These are phyloP conservation scores for Gomphus sp. DNA, from an alignment of 1,284 basidiomycete genomes.

Conservation along the genomic window DNA sequence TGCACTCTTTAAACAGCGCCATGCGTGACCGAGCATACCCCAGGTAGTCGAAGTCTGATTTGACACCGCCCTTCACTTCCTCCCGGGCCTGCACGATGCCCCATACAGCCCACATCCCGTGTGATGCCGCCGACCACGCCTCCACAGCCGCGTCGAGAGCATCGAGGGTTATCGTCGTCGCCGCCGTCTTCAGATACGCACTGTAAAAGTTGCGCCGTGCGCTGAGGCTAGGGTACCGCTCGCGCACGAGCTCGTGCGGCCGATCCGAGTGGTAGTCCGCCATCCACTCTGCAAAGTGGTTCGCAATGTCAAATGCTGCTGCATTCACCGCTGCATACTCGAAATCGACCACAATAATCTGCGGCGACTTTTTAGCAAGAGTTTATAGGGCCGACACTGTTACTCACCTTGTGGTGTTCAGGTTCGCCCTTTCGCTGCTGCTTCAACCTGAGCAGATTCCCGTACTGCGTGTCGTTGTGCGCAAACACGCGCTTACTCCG, in stretches of 20 bases:
- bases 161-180: slow-evolving; percentile 23
- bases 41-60: slow-evolving; percentile 74
- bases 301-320: slow-evolving; percentile 87
- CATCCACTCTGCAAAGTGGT: slow-evolving; percentile 95
- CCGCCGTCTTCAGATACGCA: slow-evolving; percentile 57
- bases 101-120: slow-evolving; percentile 90
- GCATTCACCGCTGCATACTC: slow-evolving; percentile 90
- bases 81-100: slow-evolving; percentile 71
- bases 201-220: slow-evolving; percentile 78
- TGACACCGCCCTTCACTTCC: slow-evolving; percentile 11
- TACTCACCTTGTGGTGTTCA: not conserved
- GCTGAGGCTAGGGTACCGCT: slow-evolving; percentile 62
- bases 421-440: slow-evolving; percentile 29
- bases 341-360: slow-evolving; percentile 93
- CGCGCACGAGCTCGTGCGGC: slow-evolving; percentile 64
- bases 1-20: slow-evolving; percentile 15
- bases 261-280: slow-evolving; percentile 75
- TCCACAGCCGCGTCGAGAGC: slow-evolving; percentile 68
- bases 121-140: slow-evolving; percentile 81
- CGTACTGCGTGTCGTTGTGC: slow-evolving; percentile 93
- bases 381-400: not conserved
- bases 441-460: slow-evolving; percentile 76
- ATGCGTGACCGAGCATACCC: slow-evolving; percentile 61
- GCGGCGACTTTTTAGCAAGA: slow-evolving; percentile 9
- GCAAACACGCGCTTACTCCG: slow-evolving; percentile 63